Evolutionary conservation across 495 filamentous ascomycete genomes (phyloP).

Genomic region (Penicillium tannophilum): DNA sequence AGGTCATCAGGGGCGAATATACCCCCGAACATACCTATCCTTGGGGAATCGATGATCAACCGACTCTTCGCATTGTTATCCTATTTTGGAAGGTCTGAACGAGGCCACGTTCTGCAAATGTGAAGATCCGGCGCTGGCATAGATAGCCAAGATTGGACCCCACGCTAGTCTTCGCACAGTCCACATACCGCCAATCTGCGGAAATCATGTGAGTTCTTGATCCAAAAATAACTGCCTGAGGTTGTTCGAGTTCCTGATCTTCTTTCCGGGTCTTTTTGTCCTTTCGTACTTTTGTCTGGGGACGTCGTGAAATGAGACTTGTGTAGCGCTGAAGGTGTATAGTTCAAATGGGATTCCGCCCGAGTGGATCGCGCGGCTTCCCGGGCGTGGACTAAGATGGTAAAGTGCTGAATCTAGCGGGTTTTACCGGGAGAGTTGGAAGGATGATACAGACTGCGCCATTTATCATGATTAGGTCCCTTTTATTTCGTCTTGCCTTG

Average conservation of each 20-base stretch:
- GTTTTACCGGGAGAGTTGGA: not conserved
- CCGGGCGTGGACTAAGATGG: not conserved
- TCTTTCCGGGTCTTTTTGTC: not conserved
- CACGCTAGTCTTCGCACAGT: not conserved
- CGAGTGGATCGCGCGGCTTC: not conserved
- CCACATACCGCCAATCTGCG: not conserved
- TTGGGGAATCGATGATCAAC: not conserved
- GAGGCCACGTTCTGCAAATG: not conserved
- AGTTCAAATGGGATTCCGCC: not conserved
- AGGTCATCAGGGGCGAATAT: too few relatives aligned
- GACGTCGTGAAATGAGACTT: not conserved
- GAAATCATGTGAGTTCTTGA: not conserved
- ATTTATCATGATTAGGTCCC: not conserved
- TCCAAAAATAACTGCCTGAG: constrained; percentile 1
- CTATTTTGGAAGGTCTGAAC: not conserved
- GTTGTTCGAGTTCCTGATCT: not conserved
- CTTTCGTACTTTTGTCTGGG: not conserved
- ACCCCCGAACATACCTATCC: not conserved
- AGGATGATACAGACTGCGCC: not conserved
- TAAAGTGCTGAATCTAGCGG: not conserved
- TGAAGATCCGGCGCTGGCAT: not conserved
- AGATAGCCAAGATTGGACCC: not conserved
- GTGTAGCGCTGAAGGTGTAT: not conserved
- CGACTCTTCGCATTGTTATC: not conserved
- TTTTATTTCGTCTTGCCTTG: not conserved